A percentile compares a stretch with the other conserved stretches of the same genome.
phyloP scores from a whole-genome alignment of 352 stramenopile species.

The Pseudoperonospora humuli region DNA sequence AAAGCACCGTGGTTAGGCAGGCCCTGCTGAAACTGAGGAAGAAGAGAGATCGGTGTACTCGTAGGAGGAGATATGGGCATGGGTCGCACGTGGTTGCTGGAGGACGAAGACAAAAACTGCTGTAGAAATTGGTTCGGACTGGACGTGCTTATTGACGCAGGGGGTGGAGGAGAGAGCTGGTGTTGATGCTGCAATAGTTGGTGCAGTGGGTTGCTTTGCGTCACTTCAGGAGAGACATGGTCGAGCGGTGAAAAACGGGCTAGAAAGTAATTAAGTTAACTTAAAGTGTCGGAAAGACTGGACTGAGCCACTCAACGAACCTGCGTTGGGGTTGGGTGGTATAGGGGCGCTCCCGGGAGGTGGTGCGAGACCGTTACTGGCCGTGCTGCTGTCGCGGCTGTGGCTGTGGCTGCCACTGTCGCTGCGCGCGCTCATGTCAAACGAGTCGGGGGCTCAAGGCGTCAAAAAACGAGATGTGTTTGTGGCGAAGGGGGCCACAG shows the following conservation, averaged over 20 bases:
- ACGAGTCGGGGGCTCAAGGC: slow-evolving; percentile 2
- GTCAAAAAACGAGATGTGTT: slow-evolving; percentile 17
- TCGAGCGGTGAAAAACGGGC: slow-evolving; percentile 46
- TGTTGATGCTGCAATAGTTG: slow-evolving; percentile 52
- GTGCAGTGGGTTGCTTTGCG: slow-evolving; percentile 58
- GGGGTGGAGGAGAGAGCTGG: slow-evolving; percentile 12
- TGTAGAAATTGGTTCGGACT: slow-evolving; percentile 47
- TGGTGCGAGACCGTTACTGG: slow-evolving; percentile 22
- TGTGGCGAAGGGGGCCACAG: slow-evolving; percentile 1
- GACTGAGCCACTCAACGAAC: background rate
- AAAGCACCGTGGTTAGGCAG: slow-evolving; percentile 20
- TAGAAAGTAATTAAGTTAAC: slow-evolving; percentile 3
- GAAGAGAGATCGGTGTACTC: slow-evolving; percentile 22
- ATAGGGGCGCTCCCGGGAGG: slow-evolving; percentile 25
- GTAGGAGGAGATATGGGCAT: slow-evolving; percentile 26
- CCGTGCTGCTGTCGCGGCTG: slow-evolving; percentile 40
- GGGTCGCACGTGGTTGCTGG: slow-evolving; percentile 26
- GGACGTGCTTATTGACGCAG: slow-evolving; percentile 7
- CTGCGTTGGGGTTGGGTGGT: slow-evolving; percentile 10
- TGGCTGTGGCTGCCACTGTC: slow-evolving; percentile 27
- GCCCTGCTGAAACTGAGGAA: slow-evolving; percentile 24
- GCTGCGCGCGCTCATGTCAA: slow-evolving; percentile 27
- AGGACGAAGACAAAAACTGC: slow-evolving; percentile 38
- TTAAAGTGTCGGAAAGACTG: background rate
- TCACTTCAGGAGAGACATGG: slow-evolving; percentile 55